phyloP scores from a whole-genome alignment of 2,329 filamentous ascomycete genomes.

The Aspergillus persii region DNA sequence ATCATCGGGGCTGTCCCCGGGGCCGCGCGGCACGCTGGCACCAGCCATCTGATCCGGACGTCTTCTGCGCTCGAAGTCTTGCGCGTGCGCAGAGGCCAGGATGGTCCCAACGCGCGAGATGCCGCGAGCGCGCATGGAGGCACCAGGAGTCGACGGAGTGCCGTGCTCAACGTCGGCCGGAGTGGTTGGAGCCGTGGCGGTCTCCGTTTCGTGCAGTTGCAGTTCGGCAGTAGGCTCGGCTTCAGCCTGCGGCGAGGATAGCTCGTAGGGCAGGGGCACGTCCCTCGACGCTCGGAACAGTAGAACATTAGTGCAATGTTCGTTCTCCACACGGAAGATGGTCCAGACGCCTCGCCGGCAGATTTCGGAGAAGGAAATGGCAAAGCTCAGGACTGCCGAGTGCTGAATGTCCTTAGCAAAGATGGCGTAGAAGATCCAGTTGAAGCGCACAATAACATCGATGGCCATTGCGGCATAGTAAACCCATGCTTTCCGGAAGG shows the following conservation, averaged over 20 bases:
- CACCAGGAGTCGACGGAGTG: constrained; percentile 24
- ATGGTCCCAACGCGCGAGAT: constrained; percentile 61
- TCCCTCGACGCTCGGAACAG: constrained; percentile 88
- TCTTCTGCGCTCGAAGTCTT: constrained; percentile 85
- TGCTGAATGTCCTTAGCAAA: constrained; percentile 79
- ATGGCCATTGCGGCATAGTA: constrained; percentile 84
- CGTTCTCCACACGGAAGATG: constrained; percentile 92
- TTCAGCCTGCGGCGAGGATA: constrained; percentile 28
- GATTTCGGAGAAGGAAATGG: constrained; percentile 75
- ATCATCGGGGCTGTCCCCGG: constrained; percentile 35
- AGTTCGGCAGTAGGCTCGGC: constrained; percentile 21
- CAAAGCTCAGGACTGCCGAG: constrained; percentile 76
- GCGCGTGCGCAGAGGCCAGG: constrained; percentile 79
- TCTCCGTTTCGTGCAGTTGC: constrained; percentile 27
- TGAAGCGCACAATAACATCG: constrained; percentile 83
- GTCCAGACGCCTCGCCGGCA: constrained; percentile 87
- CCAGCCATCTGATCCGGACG: constrained; percentile 47
- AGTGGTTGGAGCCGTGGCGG: constrained; percentile 16
- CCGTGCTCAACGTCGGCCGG: constrained; percentile 29
- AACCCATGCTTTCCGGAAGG: constrained; percentile 72
- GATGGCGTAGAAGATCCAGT: constrained; percentile 91
- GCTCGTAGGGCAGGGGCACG: constrained; percentile 76
- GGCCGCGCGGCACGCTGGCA: constrained; percentile 33
- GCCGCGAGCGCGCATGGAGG: constrained; percentile 27
- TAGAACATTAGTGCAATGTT: constrained; percentile 89